phyloP scores from a whole-genome alignment of 441 rosid species.

The Gossypium armourianum region DNA sequence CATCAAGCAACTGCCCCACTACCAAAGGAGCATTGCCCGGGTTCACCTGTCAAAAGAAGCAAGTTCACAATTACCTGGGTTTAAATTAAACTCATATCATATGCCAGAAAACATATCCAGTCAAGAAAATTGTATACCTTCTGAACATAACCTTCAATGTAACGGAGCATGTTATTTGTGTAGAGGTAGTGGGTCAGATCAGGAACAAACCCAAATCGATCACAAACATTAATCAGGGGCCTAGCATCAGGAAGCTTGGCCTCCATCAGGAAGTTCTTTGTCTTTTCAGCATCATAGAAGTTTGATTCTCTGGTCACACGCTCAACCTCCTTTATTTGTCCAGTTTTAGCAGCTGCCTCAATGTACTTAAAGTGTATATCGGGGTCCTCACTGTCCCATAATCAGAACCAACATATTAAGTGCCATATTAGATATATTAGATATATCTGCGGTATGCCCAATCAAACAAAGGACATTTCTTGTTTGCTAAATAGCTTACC shows the following conservation, averaged over 20 bases:
- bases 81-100: background rate
- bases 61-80: slow-evolving; percentile 7
- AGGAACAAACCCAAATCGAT: slow-evolving; percentile 90
- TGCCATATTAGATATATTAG: background rate
- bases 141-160: slow-evolving; percentile 96
- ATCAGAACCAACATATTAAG: background rate
- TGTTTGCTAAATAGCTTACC: slow-evolving; percentile 35
- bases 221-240: slow-evolving; percentile 91
- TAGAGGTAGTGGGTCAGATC: slow-evolving; percentile 97
- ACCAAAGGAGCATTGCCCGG: slow-evolving; percentile 81
- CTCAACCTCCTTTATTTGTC: slow-evolving; percentile 82
- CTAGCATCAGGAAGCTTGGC: slow-evolving; percentile 87
- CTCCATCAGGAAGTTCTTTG: slow-evolving; percentile 82
- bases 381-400: slow-evolving; percentile 62
- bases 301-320: slow-evolving; percentile 82
- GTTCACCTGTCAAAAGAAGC: slow-evolving; percentile 48
- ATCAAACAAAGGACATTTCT: slow-evolving; percentile 10
- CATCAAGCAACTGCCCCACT: slow-evolving; percentile 85
- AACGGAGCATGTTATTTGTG: slow-evolving; percentile 91
- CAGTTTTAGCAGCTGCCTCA: slow-evolving; percentile 83
- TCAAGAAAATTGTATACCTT: slow-evolving; percentile 41
- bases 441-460: background rate
- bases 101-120: background rate
- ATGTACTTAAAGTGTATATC: slow-evolving; percentile 81
- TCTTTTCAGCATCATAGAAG: slow-evolving; percentile 73